These are phyloP conservation scores for Chlorella sp. DNA, from an alignment of 139 green algal genomes.

Conservation along the genomic window DNA sequence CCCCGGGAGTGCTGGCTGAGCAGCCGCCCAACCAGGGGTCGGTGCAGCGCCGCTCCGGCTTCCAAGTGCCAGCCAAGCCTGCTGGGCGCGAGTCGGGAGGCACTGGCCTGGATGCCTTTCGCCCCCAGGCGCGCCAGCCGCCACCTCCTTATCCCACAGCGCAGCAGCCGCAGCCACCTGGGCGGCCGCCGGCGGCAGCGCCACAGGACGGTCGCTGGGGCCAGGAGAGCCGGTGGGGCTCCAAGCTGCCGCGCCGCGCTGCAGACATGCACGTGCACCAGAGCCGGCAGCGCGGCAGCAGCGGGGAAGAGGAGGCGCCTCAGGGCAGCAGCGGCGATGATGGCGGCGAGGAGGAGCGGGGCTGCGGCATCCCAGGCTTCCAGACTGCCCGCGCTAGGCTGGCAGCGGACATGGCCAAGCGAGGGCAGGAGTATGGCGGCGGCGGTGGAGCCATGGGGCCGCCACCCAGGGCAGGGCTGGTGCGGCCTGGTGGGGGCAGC, in stretches of 20 bases:
- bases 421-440: slow-evolving; percentile 27
- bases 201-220: not conserved
- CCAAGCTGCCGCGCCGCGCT: slow-evolving; percentile 5
- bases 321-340: not conserved
- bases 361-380: slow-evolving; percentile 35
- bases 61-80: slow-evolving; percentile 13
- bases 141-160: not conserved
- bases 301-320: not conserved
- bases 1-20: slow-evolving; percentile 23
- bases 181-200: not conserved
- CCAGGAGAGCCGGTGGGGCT: slow-evolving; percentile 21
- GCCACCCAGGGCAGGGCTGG: slow-evolving; percentile 1
- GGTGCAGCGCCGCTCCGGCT: slow-evolving; percentile 17
- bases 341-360: not conserved
- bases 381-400: slow-evolving; percentile 45
- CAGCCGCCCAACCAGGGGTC: slow-evolving; percentile 32
- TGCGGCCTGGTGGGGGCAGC: not conserved
- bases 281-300: not conserved
- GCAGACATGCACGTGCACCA: slow-evolving; percentile 26
- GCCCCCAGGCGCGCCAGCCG: not conserved
- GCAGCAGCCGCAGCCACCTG: not conserved
- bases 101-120: not conserved
- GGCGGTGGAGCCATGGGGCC: not conserved
- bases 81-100: too few relatives aligned
- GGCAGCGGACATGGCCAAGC: slow-evolving; percentile 24